Evolutionary conservation across 306 rosid species (phyloP).

Genomic region (Mimosa pudica): DNA sequence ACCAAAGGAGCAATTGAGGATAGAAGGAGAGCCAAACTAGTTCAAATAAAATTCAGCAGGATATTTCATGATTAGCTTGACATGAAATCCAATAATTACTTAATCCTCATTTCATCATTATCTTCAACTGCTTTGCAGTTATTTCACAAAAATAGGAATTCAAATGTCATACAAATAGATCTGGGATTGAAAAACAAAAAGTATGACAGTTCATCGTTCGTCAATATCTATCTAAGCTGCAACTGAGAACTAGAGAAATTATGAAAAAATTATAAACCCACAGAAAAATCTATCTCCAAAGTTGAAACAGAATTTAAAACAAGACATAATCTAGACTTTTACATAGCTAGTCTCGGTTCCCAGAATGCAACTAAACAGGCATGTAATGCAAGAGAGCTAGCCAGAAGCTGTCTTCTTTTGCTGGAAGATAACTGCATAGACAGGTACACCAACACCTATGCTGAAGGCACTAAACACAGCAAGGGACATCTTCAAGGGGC

Average conservation of each 20-base stretch:
- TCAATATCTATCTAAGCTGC: not conserved
- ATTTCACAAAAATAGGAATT: not conserved
- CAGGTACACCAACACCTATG: conserved; percentile 53
- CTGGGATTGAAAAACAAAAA: not conserved
- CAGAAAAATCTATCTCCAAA: conserved; percentile 38
- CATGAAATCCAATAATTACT: not conserved
- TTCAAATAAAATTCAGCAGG: not conserved
- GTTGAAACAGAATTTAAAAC: conserved; percentile 35
- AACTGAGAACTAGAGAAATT: not conserved
- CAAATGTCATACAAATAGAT: not conserved
- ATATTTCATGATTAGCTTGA: not conserved
- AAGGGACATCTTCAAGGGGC: conserved; percentile 52
- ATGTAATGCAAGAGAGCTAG: conserved; percentile 21
- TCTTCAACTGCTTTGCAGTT: not conserved
- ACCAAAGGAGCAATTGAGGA: not conserved
- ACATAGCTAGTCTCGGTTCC: conserved; percentile 33
- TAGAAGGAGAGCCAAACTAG: not conserved
- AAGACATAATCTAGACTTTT: conserved; percentile 25
- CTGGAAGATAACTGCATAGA: conserved; percentile 57
- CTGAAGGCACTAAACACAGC: conserved; percentile 55
- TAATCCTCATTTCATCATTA: not conserved
- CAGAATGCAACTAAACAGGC: conserved; percentile 31
- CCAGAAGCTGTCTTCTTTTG: conserved; percentile 60
- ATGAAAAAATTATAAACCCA: conserved; percentile 37
- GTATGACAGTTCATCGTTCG: not conserved